These are phyloP conservation scores for Pinus taeda DNA, from an alignment of 75 land plant species.

Conservation along the genomic window DNA sequence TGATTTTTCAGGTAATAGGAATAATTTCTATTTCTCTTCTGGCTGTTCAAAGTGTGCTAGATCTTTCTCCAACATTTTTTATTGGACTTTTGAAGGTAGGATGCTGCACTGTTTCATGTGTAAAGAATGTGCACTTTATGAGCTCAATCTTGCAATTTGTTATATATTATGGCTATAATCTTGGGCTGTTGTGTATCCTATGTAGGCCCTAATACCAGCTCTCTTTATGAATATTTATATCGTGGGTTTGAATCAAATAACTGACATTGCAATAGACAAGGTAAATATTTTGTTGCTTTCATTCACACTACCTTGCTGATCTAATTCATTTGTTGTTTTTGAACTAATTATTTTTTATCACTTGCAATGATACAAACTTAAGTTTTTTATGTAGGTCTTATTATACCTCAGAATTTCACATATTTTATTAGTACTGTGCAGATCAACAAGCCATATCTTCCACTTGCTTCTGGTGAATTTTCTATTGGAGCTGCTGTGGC, in stretches of 20 bases:
- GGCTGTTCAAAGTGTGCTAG: slow-evolving; percentile 76
- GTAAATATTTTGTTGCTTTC: slow-evolving; percentile 19
- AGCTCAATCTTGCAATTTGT: neutral
- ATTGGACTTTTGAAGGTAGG: slow-evolving; percentile 82
- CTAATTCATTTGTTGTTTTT: neutral
- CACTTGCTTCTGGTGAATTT: slow-evolving; percentile 97
- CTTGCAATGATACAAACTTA: neutral
- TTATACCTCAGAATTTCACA: slow-evolving; percentile 1
- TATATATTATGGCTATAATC: slow-evolving; percentile 2
- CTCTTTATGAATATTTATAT: slow-evolving; percentile 95
- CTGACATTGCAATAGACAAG: slow-evolving; percentile 95
- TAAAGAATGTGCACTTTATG: neutral
- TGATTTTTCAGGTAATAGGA: slow-evolving; percentile 65
- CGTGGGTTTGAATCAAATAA: slow-evolving; percentile 92
- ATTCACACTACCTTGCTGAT: neutral
- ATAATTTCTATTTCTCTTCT: slow-evolving; percentile 89
- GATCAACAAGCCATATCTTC: slow-evolving; percentile 98
- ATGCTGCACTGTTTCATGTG: neutral
- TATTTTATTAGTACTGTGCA: slow-evolving; percentile 33
- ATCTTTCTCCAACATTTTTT: slow-evolving; percentile 70
- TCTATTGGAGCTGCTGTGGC: slow-evolving; percentile 61
- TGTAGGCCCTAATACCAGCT: slow-evolving; percentile 88
- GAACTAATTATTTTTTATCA: neutral
- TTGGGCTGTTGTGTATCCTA: neutral
- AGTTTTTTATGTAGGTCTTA: slow-evolving; percentile 2